Percentiles rank a stretch among this genome's conserved stretches.
Evolutionary conservation across 2,329 filamentous ascomycete genomes (phyloP).

Genomic region (Juglanconis oblonga): DNA sequence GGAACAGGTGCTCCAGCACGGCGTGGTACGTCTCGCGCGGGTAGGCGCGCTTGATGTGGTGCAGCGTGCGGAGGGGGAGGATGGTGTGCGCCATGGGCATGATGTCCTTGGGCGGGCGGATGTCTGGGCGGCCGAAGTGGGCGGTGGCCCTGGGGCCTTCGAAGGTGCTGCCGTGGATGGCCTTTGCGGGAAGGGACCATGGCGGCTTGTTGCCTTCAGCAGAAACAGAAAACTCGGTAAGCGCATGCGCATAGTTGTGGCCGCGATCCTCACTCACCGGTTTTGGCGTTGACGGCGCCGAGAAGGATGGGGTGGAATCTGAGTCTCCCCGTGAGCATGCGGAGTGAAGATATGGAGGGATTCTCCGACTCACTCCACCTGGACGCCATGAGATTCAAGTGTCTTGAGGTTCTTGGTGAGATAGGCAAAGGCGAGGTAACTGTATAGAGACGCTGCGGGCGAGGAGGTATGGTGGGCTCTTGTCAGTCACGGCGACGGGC

Average conservation of each 20-base stretch:
- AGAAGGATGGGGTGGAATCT: conserved; percentile 73
- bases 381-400: conserved; percentile 56
- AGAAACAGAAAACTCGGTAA: background rate
- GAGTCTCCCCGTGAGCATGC: conserved; percentile 3
- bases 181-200: conserved; percentile 69
- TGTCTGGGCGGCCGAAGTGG: conserved; percentile 34
- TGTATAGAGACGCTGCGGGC: conserved; percentile 60
- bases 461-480: background rate
- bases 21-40: conserved; percentile 47
- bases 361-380: conserved; percentile 57
- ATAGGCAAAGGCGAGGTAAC: conserved; percentile 56
- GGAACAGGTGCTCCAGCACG: conserved; percentile 53
- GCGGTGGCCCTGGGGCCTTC: conserved; percentile 39
- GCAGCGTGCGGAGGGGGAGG: conserved; percentile 63
- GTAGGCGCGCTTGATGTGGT: conserved; percentile 61
- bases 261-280: conserved; percentile 39
- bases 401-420: conserved; percentile 52
- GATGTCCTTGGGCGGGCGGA: conserved; percentile 41
- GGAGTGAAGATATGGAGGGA: too few relatives aligned
- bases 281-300: conserved; percentile 60
- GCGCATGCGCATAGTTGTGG: background rate
- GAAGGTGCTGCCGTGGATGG: conserved; percentile 43
- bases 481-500: background rate
- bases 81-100: conserved; percentile 41
- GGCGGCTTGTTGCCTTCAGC: conserved; percentile 68